A percentile compares a stretch with the other conserved stretches of the same genome.
Evolutionary conservation across 768 basidiomycete species (phyloP).

Genomic region (Cyathus striatus): DNA sequence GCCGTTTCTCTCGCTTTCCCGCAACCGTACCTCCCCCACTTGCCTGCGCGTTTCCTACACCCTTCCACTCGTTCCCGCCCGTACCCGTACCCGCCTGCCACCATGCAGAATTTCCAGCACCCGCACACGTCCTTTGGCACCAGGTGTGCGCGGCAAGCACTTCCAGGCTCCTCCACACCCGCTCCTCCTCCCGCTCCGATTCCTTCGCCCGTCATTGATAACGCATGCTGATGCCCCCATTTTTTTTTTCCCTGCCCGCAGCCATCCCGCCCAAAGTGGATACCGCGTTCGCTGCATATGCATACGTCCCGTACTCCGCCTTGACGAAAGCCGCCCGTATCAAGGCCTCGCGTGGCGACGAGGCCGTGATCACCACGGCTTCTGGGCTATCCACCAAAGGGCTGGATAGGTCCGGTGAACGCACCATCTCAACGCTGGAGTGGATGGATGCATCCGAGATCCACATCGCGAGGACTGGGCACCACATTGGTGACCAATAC

Average conservation of each 20-base stretch:
- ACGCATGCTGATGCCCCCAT: neutral
- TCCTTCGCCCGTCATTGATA: neutral
- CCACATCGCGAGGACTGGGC: conserved; percentile 6
- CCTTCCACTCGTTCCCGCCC: neutral
- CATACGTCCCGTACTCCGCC: conserved; percentile 16
- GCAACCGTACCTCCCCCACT: neutral
- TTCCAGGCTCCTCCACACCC: no score
- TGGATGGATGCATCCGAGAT: conserved; percentile 5
- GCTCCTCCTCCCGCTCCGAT: no score
- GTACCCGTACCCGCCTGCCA: neutral
- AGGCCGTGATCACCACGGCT: conserved; percentile 8
- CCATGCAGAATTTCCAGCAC: neutral
- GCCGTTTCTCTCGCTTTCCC: neutral
- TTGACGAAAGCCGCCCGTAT: conserved; percentile 8
- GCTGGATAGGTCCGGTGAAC: conserved; percentile 12
- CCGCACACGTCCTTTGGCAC: no score
- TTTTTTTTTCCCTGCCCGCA: conserved; percentile 4
- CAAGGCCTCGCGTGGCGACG: conserved; percentile 11
- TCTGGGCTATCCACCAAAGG: conserved; percentile 8
- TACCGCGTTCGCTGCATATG: conserved; percentile 8
- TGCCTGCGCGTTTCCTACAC: neutral
- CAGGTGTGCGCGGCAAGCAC: no score
- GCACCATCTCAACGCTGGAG: conserved; percentile 11
- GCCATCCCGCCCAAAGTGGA: conserved; percentile 13
- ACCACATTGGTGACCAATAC: conserved; percentile 7